These are phyloP conservation scores for Nemania bipapillata DNA, from an alignment of 2,329 filamentous ascomycete species.

Conservation along the genomic window DNA sequence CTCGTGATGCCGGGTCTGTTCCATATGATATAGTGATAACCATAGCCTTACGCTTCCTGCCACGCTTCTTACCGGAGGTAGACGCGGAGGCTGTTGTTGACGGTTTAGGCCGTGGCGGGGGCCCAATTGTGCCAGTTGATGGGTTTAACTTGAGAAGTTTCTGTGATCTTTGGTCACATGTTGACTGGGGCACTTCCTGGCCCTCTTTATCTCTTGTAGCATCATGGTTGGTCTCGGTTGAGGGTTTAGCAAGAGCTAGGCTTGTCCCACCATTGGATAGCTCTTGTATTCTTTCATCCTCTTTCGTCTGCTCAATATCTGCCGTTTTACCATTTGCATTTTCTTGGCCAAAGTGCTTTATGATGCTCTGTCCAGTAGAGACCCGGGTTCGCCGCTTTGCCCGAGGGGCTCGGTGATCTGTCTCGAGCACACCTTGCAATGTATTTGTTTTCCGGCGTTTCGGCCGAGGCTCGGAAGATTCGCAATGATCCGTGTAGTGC, in stretches of 20 bases:
- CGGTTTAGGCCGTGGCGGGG: conserved; percentile 67
- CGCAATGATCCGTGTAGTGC: conserved; percentile 40
- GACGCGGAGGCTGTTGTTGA: conserved; percentile 32
- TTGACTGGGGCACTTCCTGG: conserved; percentile 22
- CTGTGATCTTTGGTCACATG: conserved; percentile 52
- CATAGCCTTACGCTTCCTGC: conserved; percentile 54
- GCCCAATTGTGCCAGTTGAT: conserved; percentile 70
- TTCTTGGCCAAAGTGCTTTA: conserved; percentile 35
- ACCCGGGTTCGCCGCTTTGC: conserved; percentile 34
- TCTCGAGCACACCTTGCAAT: conserved; percentile 39
- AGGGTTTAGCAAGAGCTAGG: not conserved
- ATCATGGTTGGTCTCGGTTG: not conserved
- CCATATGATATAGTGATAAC: conserved; percentile 71
- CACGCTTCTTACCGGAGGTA: conserved; percentile 47
- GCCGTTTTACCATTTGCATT: conserved; percentile 6
- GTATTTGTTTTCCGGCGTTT: conserved; percentile 59
- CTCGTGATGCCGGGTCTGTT: conserved; percentile 57
- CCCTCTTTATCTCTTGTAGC: not conserved
- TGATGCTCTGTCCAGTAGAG: conserved; percentile 37
- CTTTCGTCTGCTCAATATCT: conserved; percentile 9
- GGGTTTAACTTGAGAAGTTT: conserved; percentile 68
- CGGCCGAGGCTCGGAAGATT: conserved; percentile 49
- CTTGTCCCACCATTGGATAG: not conserved
- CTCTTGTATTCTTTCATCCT: conserved; percentile 18
- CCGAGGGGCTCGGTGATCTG: conserved; percentile 19